Conservation (phyloP, 768 basidiomycete species). For the Termitomyces sp. region DNA sequence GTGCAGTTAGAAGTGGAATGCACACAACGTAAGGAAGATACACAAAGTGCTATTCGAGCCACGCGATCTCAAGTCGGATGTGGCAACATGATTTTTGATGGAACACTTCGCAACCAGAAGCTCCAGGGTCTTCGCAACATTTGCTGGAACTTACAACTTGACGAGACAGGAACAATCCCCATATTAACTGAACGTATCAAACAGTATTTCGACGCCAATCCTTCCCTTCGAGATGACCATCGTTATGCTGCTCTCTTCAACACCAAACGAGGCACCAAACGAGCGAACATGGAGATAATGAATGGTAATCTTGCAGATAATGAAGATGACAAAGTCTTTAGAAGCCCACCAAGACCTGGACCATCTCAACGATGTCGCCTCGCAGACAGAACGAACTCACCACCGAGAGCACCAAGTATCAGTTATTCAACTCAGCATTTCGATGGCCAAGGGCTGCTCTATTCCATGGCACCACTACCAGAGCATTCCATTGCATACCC, state of each 20-base stretch:
- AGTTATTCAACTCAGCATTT: too few relatives aligned
- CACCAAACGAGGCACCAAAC: background rate
- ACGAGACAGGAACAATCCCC: background rate
- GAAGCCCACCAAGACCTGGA: too few relatives aligned
- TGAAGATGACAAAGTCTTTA: background rate
- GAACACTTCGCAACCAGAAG: background rate
- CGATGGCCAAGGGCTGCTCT: too few relatives aligned
- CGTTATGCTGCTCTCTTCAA: background rate
- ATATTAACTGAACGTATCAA: background rate
- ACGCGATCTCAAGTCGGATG: background rate
- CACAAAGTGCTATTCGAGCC: background rate
- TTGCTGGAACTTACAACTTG: background rate
- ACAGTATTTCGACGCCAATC: background rate
- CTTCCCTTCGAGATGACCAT: background rate
- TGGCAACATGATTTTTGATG: conserved; percentile 1
- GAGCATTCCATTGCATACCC: too few relatives aligned
- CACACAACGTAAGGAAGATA: background rate
- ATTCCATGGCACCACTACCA: too few relatives aligned
- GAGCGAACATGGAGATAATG: background rate
- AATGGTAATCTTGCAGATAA: background rate
- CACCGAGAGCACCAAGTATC: too few relatives aligned
- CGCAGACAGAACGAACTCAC: too few relatives aligned
- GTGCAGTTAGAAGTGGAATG: background rate
- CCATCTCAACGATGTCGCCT: too few relatives aligned
- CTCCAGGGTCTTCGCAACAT: background rate